Evolutionary conservation across 768 basidiomycete species (phyloP), one percentile per base, ranked within the genome.

Genomic region (Hygrocybe punicea): DNA sequence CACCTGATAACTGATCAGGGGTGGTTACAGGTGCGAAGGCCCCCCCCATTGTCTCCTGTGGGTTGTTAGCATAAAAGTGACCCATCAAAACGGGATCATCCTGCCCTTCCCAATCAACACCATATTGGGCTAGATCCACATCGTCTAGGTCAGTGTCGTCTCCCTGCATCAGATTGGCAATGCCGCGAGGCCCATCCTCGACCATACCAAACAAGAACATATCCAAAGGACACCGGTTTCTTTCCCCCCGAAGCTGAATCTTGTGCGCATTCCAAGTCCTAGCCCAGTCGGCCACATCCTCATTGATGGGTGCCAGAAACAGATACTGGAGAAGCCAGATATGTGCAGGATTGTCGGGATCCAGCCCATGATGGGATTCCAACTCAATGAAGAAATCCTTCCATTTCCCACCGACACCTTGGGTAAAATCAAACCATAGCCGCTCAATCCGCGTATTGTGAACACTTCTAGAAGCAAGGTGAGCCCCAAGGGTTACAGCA

Each of bases 261-360:
- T 45, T 53, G 58, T 77, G 76, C 6, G 59, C 19, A 49, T 78
- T 78, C 76, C 76, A 78, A 1, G 65, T 42, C 1, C 63, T 57
- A 0, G 64, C 65, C 70, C 71, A 80, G 3, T 60, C 54, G 7
- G 40, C 46, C 14, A 65, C 63, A 51, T 79, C 71, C 3, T 55
- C 13, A 51, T 76, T 71, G 36, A 77, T 63, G 0, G 46, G 17
- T 2, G 42, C 6, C 1, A 78, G 67, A 54, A 79, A 79, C 0
- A 78, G 65, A 44, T 68, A 57, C 42, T 75, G 75, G 1, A 76
- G 61, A 4, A 78, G 64, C 75, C 77, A 80, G 39, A 77, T 73
- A 53, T 77, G 76, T 10, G 54, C 58, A 6, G 61, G 34, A 7
- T 58, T 42, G 14, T 66, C 50, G 2, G 52, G 55, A 40, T 75